Base-by-base conservation (phyloP, 2,329 filamentous ascomycete species). In the Coniochaeta sp. region DNA sequence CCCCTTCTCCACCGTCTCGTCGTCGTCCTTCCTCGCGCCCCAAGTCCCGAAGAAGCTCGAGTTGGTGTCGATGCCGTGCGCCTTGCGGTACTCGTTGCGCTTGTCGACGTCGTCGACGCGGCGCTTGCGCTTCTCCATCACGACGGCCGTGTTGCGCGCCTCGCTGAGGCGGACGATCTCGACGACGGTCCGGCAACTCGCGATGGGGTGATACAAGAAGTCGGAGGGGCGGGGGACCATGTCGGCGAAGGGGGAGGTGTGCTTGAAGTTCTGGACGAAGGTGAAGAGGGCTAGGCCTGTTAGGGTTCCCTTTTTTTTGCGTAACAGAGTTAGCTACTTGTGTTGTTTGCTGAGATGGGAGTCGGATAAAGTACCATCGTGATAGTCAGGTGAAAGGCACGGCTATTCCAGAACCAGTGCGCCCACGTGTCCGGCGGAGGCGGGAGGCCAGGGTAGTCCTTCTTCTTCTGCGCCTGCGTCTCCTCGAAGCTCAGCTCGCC, bases 401-500 rank as follows among this genome's bases (percentile, higher is more conserved):
- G 79, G 66, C 82, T 92, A 59, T 89, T 84, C 65, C 95, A 76
- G 68, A 97, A 91, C 81, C 86, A 91, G 68, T 92, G 81, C 71
- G 88, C 79, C 69, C 89, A 90, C 0, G 87, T 89, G 6, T 90
- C 89, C 64, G 86, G 77, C 0, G 91, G 85, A 46, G 92, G 87
- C 77, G 95, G 91, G 79, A 95, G 85, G 60, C 91, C 86, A 1
- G 94, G 94, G 66, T 97, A 97, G 57, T 87, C 75, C 67, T 81
- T 87, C 57, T 71, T 79, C 58, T 75, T 78, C 73, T 89, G 89
- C 55, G 77, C 78, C 56, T 79, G 72, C 49, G 76, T 71, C 67
- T 95, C 86, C 49, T 84, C 78, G 18, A 77, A 72, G 14, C 82
- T 83, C 55, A 91, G 71, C 20, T 81, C 71, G 16, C 89, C 87